These are phyloP conservation scores for Solanum chiquidenum DNA, from an alignment of 257 asterid species.

Conservation along the genomic window DNA sequence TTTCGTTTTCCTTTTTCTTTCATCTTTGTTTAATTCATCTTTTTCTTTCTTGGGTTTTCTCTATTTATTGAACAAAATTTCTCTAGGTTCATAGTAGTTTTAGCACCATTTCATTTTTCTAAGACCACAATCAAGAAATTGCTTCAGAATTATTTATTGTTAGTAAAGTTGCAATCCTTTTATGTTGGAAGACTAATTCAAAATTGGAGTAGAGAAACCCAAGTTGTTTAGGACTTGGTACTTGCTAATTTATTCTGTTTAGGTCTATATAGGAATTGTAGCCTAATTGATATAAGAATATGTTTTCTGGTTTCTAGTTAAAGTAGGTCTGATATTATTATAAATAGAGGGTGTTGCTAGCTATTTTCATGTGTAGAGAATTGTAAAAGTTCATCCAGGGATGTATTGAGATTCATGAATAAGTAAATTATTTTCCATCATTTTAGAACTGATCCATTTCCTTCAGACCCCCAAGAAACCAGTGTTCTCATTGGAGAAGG, in stretches of 20 bases:
- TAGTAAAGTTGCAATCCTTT: neutral
- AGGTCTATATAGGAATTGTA: neutral
- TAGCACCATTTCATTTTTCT: neutral
- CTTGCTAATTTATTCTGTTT: neutral
- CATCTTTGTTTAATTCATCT: neutral
- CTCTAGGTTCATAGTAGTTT: neutral
- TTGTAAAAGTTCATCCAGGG: neutral
- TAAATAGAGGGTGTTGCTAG: neutral
- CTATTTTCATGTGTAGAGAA: neutral
- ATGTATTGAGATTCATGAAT: neutral
- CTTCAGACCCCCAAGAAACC: neutral
- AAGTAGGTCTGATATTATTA: neutral
- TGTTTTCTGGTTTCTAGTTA: neutral
- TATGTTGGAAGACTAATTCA: neutral
- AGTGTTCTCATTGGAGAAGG: neutral
- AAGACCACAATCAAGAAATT: neutral
- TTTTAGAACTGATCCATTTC: neutral
- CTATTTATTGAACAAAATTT: neutral
- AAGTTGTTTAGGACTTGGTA: neutral
- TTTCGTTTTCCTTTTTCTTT: neutral
- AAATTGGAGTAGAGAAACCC: neutral
- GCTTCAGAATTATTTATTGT: neutral
- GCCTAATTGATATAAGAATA: neutral
- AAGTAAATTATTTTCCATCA: neutral
- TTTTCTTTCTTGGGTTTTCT: neutral